Conservation (phyloP, 306 rosid species). For the Aeschynomene evenia region DNA sequence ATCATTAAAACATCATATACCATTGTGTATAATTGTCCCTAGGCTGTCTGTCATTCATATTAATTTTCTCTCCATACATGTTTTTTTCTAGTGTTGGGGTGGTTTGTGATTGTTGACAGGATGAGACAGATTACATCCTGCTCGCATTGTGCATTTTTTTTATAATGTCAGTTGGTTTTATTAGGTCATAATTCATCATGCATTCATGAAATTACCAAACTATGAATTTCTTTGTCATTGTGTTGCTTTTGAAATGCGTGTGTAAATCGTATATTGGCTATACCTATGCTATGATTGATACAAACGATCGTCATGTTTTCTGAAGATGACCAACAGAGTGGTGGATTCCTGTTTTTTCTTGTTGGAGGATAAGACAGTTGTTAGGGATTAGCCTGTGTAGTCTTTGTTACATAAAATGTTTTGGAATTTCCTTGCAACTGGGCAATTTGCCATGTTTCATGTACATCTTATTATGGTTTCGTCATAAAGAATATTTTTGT, state of each 20-base stretch:
- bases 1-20: slow-evolving; percentile 13
- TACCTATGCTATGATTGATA: slow-evolving; percentile 31
- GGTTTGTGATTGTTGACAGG: slow-evolving; percentile 37
- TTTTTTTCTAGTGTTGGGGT: slow-evolving; percentile 30
- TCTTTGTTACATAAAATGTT: slow-evolving; percentile 10
- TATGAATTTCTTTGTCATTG: slow-evolving; percentile 18
- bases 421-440: slow-evolving; percentile 32
- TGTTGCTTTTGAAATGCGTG: slow-evolving; percentile 38
- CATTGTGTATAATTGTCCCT: slow-evolving; percentile 15
- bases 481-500: slow-evolving; percentile 19
- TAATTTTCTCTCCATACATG: slow-evolving; percentile 28
- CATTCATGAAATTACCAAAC: slow-evolving; percentile 52
- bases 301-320: slow-evolving; percentile 34
- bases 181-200: slow-evolving; percentile 44
- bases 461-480: slow-evolving; percentile 27
- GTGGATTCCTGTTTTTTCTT: slow-evolving; percentile 37
- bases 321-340: slow-evolving; percentile 31
- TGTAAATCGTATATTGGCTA: slow-evolving; percentile 41
- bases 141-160: slow-evolving; percentile 50
- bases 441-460: slow-evolving; percentile 24
- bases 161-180: slow-evolving; percentile 32
- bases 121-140: slow-evolving; percentile 39
- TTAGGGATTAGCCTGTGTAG: slow-evolving; percentile 27
- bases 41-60: slow-evolving; percentile 36
- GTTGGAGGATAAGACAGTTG: slow-evolving; percentile 26